A percentile compares a stretch with the other conserved stretches of the same genome.
Evolutionary conservation across 192 early-diverging fungal species (phyloP).

Genomic region (Coemansia sp.): DNA sequence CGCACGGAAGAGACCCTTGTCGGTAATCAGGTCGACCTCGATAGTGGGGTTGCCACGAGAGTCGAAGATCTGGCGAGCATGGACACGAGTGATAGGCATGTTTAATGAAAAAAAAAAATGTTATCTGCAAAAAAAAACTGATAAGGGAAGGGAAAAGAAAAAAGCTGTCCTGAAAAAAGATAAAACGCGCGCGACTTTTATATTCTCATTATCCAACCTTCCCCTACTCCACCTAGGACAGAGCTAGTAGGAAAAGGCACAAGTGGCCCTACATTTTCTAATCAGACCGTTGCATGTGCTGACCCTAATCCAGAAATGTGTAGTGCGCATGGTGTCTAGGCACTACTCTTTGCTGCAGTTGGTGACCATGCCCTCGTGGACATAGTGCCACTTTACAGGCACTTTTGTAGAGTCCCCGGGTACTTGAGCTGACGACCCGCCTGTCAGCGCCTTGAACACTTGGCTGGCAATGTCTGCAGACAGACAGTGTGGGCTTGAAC

Average conservation of each 20-base stretch:
- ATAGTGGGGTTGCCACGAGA: constrained; percentile 99
- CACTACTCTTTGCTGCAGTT: background rate
- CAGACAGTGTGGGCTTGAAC: constrained; percentile 30
- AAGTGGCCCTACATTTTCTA: constrained; percentile 11
- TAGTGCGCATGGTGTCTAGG: background rate
- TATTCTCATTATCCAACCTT: background rate
- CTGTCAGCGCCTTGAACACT: constrained; percentile 24
- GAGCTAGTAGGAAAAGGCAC: constrained; percentile 1
- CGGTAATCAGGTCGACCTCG: constrained; percentile 96
- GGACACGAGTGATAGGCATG: constrained; percentile 75
- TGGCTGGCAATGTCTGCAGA: constrained; percentile 13
- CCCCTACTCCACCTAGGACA: background rate
- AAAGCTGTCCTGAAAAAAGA: constrained; percentile 5
- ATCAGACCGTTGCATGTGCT: background rate
- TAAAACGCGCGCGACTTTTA: constrained; percentile 10
- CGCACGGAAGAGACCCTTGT: constrained; percentile 93
- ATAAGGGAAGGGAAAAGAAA: constrained; percentile 3
- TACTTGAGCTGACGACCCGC: constrained; percentile 15
- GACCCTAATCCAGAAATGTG: constrained; percentile 13
- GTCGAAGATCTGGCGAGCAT: constrained; percentile 98
- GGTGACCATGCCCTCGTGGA: constrained; percentile 11
- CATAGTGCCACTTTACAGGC: constrained; percentile 30
- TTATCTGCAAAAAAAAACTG: constrained; percentile 17
- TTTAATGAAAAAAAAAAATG: background rate
- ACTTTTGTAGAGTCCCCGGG: background rate